These are phyloP conservation scores for Conringia planisiliqua DNA, from an alignment of 345 rosid genomes.

Conservation along the genomic window DNA sequence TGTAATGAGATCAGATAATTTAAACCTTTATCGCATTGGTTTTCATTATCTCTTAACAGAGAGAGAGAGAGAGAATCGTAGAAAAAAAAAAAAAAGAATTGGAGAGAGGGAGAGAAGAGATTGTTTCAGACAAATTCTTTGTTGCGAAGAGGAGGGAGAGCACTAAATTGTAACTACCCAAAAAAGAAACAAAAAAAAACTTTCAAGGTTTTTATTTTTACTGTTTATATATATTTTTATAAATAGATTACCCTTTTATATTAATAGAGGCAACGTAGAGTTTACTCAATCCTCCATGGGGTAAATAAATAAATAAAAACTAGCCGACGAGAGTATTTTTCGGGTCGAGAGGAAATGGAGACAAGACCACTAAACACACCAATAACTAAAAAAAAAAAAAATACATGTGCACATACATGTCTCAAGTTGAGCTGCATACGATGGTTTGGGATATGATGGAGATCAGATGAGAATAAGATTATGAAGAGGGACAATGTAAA, in stretches of 20 bases:
- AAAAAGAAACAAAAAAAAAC: not conserved
- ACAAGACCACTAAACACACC: not conserved
- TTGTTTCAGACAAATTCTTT: slow-evolving; percentile 4
- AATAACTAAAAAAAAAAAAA: too few species aligned
- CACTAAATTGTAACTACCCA: not conserved
- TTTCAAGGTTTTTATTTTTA: slow-evolving; percentile 4
- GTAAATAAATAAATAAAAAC: not conserved
- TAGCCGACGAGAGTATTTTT: slow-evolving; percentile 11
- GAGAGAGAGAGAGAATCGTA: not conserved
- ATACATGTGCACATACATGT: too few species aligned
- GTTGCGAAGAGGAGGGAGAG: slow-evolving; percentile 21
- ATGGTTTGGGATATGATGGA: not conserved
- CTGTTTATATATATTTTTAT: slow-evolving; percentile 5
- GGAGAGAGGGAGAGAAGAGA: not conserved
- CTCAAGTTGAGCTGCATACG: too few species aligned
- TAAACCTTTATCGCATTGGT: slow-evolving; percentile 8
- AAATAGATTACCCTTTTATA: not conserved
- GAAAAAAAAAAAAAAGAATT: not conserved
- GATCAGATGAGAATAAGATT: too few species aligned
- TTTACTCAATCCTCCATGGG: not conserved
- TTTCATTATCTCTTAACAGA: slow-evolving; percentile 1
- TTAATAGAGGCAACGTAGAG: not conserved
- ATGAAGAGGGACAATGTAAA: too few species aligned
- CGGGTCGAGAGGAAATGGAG: slow-evolving; percentile 13
- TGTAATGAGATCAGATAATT: not conserved